These are phyloP conservation scores for Vishniacozyma victoriae DNA, from an alignment of 768 basidiomycete genomes.

Conservation along the genomic window DNA sequence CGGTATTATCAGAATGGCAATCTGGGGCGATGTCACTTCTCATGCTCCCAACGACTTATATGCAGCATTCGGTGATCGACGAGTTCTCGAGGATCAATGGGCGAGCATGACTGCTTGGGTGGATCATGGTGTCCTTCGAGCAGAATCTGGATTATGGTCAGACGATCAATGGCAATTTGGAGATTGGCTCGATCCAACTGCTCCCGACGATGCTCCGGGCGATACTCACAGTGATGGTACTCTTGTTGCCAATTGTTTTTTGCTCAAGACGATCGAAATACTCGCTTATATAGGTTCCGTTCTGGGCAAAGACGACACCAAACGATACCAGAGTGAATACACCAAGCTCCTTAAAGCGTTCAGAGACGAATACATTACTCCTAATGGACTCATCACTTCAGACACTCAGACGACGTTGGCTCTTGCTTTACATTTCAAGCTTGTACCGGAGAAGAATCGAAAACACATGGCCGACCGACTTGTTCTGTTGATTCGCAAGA, in stretches of 20 bases:
- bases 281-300: conserved; percentile 18
- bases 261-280: conserved; percentile 24
- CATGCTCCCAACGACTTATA: conserved; percentile 33
- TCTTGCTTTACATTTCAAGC: conserved; percentile 30
- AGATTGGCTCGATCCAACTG: conserved; percentile 37
- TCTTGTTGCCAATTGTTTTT: conserved; percentile 39
- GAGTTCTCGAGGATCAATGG: conserved; percentile 23
- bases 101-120: conserved; percentile 35
- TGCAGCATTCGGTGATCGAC: conserved; percentile 19
- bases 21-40: conserved; percentile 34
- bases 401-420: conserved; percentile 39
- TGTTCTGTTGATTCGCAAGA: conserved; percentile 7
- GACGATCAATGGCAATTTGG: neutral
- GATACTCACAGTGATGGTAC: conserved; percentile 22
- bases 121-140: conserved; percentile 30
- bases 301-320: conserved; percentile 20
- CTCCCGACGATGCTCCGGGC: conserved; percentile 21
- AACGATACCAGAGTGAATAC: conserved; percentile 19
- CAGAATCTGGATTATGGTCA: conserved; percentile 26
- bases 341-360: conserved; percentile 16
- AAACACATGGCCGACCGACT: conserved; percentile 18
- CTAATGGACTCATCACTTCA: conserved; percentile 27
- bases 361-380: conserved; percentile 31
- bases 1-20: conserved; percentile 7
- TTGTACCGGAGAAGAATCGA: conserved; percentile 11